These are phyloP conservation scores for Alternaria arborescens DNA, from an alignment of 2,329 filamentous ascomycete species.

Conservation along the genomic window DNA sequence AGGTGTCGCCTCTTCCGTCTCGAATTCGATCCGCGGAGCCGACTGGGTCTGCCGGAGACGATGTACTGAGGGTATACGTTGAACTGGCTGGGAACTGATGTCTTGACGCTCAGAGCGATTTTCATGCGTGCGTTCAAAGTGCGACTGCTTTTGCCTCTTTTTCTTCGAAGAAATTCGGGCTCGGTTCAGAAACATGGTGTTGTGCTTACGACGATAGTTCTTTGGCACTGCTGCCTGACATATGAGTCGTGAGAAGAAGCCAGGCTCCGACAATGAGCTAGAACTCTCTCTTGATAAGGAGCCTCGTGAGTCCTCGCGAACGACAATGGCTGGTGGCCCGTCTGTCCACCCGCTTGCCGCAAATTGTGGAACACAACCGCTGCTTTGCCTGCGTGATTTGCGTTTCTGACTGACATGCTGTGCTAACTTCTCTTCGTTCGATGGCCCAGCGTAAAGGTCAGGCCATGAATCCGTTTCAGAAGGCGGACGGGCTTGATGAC, in stretches of 20 bases:
- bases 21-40: conserved; percentile 6
- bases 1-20: not conserved
- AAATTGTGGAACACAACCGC: not conserved
- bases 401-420: conserved; percentile 19
- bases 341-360: conserved; percentile 10
- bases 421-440: conserved; percentile 25
- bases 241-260: conserved; percentile 20
- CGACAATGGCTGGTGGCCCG: not conserved
- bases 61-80: conserved; percentile 19
- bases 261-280: conserved; percentile 12
- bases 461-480: conserved; percentile 34
- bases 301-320: conserved; percentile 1
- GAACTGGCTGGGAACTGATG: conserved; percentile 6
- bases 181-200: conserved; percentile 10
- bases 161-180: not conserved
- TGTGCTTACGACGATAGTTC: conserved; percentile 11
- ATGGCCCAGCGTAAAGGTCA: conserved; percentile 26
- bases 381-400: not conserved
- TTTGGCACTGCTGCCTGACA: conserved; percentile 21
- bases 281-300: conserved; percentile 12
- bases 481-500: conserved; percentile 34
- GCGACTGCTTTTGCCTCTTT: conserved; percentile 1
- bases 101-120: not conserved
- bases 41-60: conserved; percentile 20
- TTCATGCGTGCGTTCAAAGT: not conserved